Evolutionary conservation across 352 stramenopile genomes (phyloP), one percentile per base, ranked within the genome.

Genomic region (Phytopythium mirpurense): DNA sequence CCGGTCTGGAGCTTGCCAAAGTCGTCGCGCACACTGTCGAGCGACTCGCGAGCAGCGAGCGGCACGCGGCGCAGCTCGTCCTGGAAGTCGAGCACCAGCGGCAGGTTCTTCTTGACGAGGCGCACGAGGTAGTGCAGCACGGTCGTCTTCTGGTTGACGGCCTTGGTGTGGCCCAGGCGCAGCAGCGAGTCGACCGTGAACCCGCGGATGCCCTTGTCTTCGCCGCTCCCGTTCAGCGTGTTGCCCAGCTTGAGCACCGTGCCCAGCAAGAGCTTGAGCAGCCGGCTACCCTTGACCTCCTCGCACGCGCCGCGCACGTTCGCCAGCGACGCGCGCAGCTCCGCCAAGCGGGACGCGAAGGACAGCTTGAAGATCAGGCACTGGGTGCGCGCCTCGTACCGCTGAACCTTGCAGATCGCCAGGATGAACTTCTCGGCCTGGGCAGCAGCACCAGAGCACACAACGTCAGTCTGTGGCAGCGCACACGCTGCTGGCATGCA

Each of bases 81-180:
- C 36, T 95, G 74, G 56, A 98, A 98, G n/a, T 94, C 79, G 1
- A 98, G 64, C 12, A 98, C 72, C 35, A 84, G 72, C 10, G 79
- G 73, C 27, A 99, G 91, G 60, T 98, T 99, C 35, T 92, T 93
- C 63, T 98, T 96, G 8, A 98, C 83, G 5, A 99, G 59, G 44
- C 95, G 96, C 7, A 98, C 91, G 12, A 99, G 70, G 66, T 99
- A 99, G 56, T 98, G 94, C n/a, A 99, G 72, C 29, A 98, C 94
- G 15, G 93, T 98, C 15, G 96, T 99, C 65, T 98, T 98, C 63
- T 98, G 95, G 63, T 99, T 91, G 21, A 92, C 73, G 7, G 96
- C 98, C 65, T 98, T 98, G 41, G 97, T 98, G 62, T 98, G 78
- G 0, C 78, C 81, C 21, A 86, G 93, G 29, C 81, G 95, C 2